These are phyloP conservation scores for Fragaria nilgerrensis DNA, from an alignment of 306 rosid species.

Conservation along the genomic window DNA sequence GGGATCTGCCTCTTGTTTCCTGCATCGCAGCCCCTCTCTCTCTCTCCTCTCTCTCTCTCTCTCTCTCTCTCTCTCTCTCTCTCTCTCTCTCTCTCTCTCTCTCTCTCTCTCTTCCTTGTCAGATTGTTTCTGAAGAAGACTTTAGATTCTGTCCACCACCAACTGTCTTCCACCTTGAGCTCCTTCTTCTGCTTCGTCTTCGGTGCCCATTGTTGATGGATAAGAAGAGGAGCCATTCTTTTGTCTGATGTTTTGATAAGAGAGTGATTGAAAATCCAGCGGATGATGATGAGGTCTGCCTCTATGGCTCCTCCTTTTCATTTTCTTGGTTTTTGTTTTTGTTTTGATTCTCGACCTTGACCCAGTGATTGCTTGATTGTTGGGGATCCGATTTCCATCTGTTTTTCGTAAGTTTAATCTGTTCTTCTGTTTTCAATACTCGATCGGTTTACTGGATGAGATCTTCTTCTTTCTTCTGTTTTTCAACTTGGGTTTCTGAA, in stretches of 20 bases:
- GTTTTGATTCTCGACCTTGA: slow-evolving; percentile 9
- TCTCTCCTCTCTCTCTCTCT: neutral
- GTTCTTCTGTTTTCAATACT: neutral
- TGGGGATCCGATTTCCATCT: slow-evolving; percentile 22
- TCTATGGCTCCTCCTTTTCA: slow-evolving; percentile 18
- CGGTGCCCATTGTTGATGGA: slow-evolving; percentile 1
- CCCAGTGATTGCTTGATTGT: slow-evolving; percentile 15
- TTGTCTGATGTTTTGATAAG: neutral
- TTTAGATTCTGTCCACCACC: neutral
- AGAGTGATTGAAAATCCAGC: neutral
- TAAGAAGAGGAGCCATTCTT: slow-evolving; percentile 4
- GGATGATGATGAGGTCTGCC: slow-evolving; percentile 38
- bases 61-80: neutral
- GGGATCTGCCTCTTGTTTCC: slow-evolving; percentile 7
- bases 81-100: neutral
- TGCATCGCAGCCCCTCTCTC: neutral
- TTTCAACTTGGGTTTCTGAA: slow-evolving; percentile 11
- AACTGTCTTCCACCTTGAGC: neutral
- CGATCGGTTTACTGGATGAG: slow-evolving; percentile 9
- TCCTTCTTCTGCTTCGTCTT: neutral
- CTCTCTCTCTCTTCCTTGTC: neutral
- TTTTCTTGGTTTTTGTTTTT: slow-evolving; percentile 11
- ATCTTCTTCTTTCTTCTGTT: slow-evolving; percentile 4
- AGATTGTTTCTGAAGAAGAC: slow-evolving; percentile 5
- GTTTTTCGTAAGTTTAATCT: neutral